Evolutionary conservation across 2,329 filamentous ascomycete genomes (phyloP), one percentile per base, ranked within the genome.

Genomic region (Ophiobolus disseminans): DNA sequence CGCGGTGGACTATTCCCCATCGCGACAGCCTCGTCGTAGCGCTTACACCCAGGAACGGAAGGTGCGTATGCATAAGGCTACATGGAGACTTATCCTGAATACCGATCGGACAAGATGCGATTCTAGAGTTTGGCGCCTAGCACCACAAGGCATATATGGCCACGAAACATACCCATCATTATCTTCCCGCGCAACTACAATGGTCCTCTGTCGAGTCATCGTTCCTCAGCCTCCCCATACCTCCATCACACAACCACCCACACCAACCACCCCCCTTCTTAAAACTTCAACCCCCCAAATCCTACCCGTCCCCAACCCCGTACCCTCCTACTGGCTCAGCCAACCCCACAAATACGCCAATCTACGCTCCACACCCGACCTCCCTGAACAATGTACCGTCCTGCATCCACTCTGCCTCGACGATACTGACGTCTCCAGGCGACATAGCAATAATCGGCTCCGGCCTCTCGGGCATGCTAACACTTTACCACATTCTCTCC

Each of bases 251-350:
- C 30, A 28, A 28, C 25, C 25, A 3, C 25, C 10, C n/a, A 9
- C 25, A 28, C 25, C 25, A 9, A 28, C 5, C 25, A 28, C 25
- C 25, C 10, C 25, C 30, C n/a, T 14, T 14, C 3, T 14, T 14
- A 32, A 11, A 32, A 5, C 28, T 13, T 25, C 13, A 20, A 25
- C 22, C 23, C 17, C 14, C 13, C 57, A 60, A 32, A 55, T 62
- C 8, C 57, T 72, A 4, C 73, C 73, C 9, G 65, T 62, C 5
- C 50, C 65, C 3, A 57, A 65, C 17, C 69, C 72, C 0, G 65
- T 69, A 3, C 36, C 55, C 1, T 65, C 66, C n/a, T 74, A 74
- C 55, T 76, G 72, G 73, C 71, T 73, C 46, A 58, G 57, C 16
- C 52, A 68, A 14, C 65, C 69, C 1, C 60, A 65, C 21, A 51